Base-by-base conservation (phyloP, 352 stramenopile species). In the Globisporangium irregulare region DNA sequence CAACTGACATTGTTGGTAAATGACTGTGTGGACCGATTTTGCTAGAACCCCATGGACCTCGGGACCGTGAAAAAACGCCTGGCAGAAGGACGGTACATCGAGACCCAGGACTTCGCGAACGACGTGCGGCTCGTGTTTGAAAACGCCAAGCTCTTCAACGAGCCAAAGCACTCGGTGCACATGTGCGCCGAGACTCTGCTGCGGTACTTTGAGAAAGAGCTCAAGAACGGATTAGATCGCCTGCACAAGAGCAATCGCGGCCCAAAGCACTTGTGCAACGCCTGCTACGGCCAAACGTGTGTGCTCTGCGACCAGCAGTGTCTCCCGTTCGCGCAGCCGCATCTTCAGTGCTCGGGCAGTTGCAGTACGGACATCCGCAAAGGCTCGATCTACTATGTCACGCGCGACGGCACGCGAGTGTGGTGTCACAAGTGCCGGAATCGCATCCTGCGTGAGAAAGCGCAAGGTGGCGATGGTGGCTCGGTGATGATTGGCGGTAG, bases 141-240 rank as follows among this genome's bases (percentile, higher is more conserved):
- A n/a, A 97, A 97, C 68, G 89, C 91, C 8, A 96, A 93, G 78
- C 73, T 72, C 8, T 97, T 97, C 71, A 97, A 97, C 60, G 78
- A 78, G 2, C 67, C 77, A 15, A 78, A 72, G 6, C 87, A 96
- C 73, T 94, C 87, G 62, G 84, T 97, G 8, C 83, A 96, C 66
- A 69, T 90, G 6, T 78, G 89, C 62, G 87, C 90, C 1, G 64
- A 79, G 29, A 68, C 89, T 9, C 70, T 96, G 54, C 63, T 94
- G 15, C 71, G 73, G 9, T 64, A 75, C 5, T 97, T 97, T 53
- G 87, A 96, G 10, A 74, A 85, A 43, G 68, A 77, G 29, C 80
- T 90, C 46, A 79, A 71, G 32, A 69, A 65, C 9, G 81, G 80
- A 15, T 55, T 76, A 53, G 78, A 87, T 50, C 76, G 81, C 25